phyloP scores from a whole-genome alignment of 148 eudicot species.

The Nepenthes gracilis region DNA sequence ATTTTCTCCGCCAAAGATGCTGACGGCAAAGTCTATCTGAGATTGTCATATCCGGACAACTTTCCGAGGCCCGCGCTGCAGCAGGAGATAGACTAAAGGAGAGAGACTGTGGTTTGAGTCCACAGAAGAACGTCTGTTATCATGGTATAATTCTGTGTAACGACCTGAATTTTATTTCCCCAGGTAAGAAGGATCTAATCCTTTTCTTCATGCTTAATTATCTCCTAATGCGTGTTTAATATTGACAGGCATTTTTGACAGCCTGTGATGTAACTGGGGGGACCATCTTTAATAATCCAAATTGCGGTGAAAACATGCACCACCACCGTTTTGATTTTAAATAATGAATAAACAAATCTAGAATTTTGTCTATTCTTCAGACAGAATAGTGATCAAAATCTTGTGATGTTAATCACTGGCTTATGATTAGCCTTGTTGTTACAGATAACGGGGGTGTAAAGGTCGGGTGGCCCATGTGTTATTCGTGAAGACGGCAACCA shows the following conservation, averaged over 20 bases:
- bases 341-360: background rate
- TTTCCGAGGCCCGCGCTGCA: too few species aligned
- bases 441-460: constrained; percentile 17
- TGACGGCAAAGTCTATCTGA: background rate
- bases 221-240: too few species aligned
- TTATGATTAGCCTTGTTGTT: constrained; percentile 11
- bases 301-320: too few species aligned
- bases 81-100: background rate
- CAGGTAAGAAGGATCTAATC: too few species aligned
- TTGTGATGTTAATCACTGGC: background rate
- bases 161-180: too few species aligned
- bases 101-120: too few species aligned
- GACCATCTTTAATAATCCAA: background rate
- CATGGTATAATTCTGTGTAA: background rate
- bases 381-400: constrained; percentile 1
- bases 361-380: constrained; percentile 1
- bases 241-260: constrained; percentile 1
- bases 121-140: background rate
- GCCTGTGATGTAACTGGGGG: background rate
- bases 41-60: too few species aligned
- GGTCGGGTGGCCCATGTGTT: constrained; percentile 27
- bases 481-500: constrained; percentile 12
- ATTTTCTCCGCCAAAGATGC: constrained; percentile 1
- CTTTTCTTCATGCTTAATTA: too few species aligned
- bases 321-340: background rate